Percentiles rank a stretch among this genome's conserved stretches.
These are phyloP conservation scores for Aspergillus puulaauensis DNA, from an alignment of 2,329 filamentous ascomycete species.

Conservation along the genomic window DNA sequence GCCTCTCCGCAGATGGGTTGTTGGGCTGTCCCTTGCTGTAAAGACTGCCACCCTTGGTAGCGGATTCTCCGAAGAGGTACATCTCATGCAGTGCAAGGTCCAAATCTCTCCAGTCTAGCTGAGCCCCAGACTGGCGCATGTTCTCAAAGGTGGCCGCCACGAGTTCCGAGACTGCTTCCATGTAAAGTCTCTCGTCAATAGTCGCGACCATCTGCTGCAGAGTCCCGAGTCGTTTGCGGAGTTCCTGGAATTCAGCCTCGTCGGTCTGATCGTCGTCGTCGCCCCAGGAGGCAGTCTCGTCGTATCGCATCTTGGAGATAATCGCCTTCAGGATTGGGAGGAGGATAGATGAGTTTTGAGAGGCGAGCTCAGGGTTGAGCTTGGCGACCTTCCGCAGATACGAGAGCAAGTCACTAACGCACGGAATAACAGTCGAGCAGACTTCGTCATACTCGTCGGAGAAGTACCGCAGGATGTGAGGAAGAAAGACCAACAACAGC, in stretches of 20 bases:
- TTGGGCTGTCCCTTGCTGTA: slow-evolving; percentile 82
- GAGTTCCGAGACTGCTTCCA: slow-evolving; percentile 81
- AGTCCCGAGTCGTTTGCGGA: slow-evolving; percentile 84
- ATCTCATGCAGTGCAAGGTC: slow-evolving; percentile 94
- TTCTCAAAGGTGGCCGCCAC: slow-evolving; percentile 84
- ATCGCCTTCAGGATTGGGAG: slow-evolving; percentile 87
- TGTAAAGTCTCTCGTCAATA: slow-evolving; percentile 83
- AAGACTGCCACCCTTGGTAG: slow-evolving; percentile 83
- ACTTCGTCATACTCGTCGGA: slow-evolving; percentile 98
- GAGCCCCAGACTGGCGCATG: slow-evolving; percentile 70
- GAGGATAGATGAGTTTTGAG: slow-evolving; percentile 77
- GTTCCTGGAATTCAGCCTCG: slow-evolving; percentile 94
- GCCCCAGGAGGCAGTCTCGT: slow-evolving; percentile 91
- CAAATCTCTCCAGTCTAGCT: slow-evolving; percentile 90
- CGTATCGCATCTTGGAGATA: slow-evolving; percentile 94
- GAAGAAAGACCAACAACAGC: slow-evolving; percentile 78
- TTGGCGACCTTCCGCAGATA: slow-evolving; percentile 80
- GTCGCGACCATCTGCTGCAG: slow-evolving; percentile 90
- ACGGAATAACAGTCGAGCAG: slow-evolving; percentile 92
- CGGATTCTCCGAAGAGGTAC: slow-evolving; percentile 91
- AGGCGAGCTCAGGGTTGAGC: slow-evolving; percentile 61
- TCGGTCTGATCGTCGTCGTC: slow-evolving; percentile 93
- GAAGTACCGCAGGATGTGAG: slow-evolving; percentile 88
- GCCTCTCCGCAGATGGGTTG: slow-evolving; percentile 72
- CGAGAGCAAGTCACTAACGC: slow-evolving; percentile 85